Conservation (phyloP, 495 filamentous ascomycete species). For the Haplographium delicatum region DNA sequence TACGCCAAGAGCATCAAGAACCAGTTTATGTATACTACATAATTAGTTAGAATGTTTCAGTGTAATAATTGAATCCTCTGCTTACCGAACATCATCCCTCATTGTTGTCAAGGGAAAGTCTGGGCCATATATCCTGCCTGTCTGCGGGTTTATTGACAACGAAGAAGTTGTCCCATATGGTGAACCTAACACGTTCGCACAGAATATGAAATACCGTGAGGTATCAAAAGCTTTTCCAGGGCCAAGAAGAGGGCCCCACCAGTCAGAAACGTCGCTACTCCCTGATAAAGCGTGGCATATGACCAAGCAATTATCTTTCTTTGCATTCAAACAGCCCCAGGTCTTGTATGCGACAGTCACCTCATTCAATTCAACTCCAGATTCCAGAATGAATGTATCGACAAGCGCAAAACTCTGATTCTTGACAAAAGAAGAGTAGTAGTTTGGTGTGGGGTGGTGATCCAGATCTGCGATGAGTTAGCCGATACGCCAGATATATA, state of each 20-base stretch:
- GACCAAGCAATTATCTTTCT: slow-evolving; percentile 32
- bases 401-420: slow-evolving; percentile 31
- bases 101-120: slow-evolving; percentile 34
- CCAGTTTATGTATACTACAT: slow-evolving; percentile 30
- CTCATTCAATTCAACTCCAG: slow-evolving; percentile 28
- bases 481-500: too few relatives aligned
- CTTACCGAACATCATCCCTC: slow-evolving; percentile 35
- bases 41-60: too few relatives aligned
- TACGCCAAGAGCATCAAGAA: slow-evolving; percentile 33
- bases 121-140: slow-evolving; percentile 29
- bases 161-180: slow-evolving; percentile 34
- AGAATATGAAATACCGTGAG: slow-evolving; percentile 33
- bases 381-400: slow-evolving; percentile 31
- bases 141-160: slow-evolving; percentile 25
- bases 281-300: slow-evolving; percentile 37
- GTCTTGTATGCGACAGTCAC: slow-evolving; percentile 34
- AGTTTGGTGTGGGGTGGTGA: slow-evolving; percentile 27
- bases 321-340: slow-evolving; percentile 31
- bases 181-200: slow-evolving; percentile 32
- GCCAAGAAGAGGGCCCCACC: slow-evolving; percentile 34
- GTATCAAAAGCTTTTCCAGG: slow-evolving; percentile 34
- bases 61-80: not conserved
- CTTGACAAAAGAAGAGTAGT: slow-evolving; percentile 29
- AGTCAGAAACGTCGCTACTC: slow-evolving; percentile 32
- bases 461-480: slow-evolving; percentile 24